phyloP scores from a whole-genome alignment of 108 stramenopile species.

The Cyclostephanos invisitatus region DNA sequence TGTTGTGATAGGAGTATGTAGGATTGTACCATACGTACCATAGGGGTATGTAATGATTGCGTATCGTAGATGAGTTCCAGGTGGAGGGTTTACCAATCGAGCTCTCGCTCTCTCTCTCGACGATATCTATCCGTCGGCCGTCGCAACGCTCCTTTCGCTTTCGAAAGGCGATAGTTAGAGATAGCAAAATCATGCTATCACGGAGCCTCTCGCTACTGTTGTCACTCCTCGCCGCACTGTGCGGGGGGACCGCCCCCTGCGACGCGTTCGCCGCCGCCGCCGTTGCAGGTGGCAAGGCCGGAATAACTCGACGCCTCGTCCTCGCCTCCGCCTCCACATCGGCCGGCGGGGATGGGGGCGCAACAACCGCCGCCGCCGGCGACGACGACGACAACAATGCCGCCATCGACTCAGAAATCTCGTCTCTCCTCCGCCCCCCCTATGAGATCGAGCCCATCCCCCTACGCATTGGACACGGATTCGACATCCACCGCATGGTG shows the following conservation, averaged over 20 bases:
- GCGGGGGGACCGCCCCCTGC: neutral
- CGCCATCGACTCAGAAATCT: slow-evolving; percentile 25
- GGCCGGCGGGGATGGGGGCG: neutral
- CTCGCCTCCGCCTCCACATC: neutral
- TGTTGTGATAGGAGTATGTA: no score
- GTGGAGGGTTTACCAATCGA: no score
- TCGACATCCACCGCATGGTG: slow-evolving; percentile 95
- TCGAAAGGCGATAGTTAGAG: no score
- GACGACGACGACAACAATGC: slow-evolving; percentile 3
- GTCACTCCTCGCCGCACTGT: neutral
- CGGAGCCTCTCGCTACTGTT: neutral
- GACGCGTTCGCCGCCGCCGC: neutral
- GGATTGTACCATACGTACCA: no score
- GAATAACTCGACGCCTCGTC: neutral
- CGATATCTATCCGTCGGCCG: no score
- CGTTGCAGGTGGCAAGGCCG: neutral
- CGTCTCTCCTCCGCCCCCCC: slow-evolving; percentile 55
- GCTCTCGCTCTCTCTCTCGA: no score
- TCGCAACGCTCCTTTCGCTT: no score
- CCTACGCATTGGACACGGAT: slow-evolving; percentile 93
- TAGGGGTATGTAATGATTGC: no score
- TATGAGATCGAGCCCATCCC: slow-evolving; percentile 84
- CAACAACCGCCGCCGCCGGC: neutral
- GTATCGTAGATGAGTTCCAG: no score
- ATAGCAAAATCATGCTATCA: neutral